These are phyloP conservation scores for Coriolopsis trogii DNA, from an alignment of 1,284 basidiomycete species.

Conservation along the genomic window DNA sequence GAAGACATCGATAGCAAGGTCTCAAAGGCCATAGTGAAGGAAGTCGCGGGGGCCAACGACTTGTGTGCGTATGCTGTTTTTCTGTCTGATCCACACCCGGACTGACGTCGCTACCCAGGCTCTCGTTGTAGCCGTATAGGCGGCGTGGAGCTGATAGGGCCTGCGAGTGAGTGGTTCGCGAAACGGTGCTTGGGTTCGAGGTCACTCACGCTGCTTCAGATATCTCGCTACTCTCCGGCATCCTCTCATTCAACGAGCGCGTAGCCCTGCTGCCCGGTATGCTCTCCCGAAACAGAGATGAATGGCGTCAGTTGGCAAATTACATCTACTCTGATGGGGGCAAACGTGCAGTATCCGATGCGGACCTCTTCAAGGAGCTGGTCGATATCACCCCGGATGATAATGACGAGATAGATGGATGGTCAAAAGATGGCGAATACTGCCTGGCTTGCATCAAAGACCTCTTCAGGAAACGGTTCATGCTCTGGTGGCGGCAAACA, in stretches of 20 bases:
- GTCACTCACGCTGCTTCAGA: conserved; percentile 19
- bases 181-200: neutral
- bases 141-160: conserved; percentile 26
- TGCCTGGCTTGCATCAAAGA: conserved; percentile 28
- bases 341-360: neutral
- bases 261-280: conserved; percentile 18
- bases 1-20: neutral
- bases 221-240: conserved; percentile 24
- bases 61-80: too few relatives aligned
- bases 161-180: conserved; percentile 21
- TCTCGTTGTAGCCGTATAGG: conserved; percentile 20
- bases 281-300: conserved; percentile 21
- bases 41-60: conserved; percentile 4
- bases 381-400: conserved; percentile 21
- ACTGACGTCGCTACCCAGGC: too few relatives aligned
- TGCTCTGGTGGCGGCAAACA: conserved; percentile 30
- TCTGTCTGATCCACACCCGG: too few relatives aligned
- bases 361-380: conserved; percentile 22
- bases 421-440: conserved; percentile 33
- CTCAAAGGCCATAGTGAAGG: conserved; percentile 5
- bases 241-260: conserved; percentile 6
- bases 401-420: conserved; percentile 6
- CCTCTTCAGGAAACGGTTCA: conserved; percentile 26
- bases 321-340: neutral
- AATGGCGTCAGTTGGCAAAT: conserved; percentile 2